Conservation (phyloP, 345 rosid genomes). For the Carallia brachiata region DNA sequence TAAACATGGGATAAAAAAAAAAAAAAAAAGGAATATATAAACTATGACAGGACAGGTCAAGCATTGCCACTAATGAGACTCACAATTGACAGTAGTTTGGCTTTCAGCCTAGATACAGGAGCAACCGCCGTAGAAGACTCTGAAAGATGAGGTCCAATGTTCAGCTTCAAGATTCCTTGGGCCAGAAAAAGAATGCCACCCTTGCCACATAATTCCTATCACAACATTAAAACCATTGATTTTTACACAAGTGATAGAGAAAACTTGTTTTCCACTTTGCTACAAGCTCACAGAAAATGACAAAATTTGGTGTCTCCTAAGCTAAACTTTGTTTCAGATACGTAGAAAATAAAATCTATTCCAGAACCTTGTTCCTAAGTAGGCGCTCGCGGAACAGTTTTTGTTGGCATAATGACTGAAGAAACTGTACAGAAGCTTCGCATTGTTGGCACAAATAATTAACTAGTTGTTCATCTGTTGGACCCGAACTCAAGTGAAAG, state of each 20-base stretch:
- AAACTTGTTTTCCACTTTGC: not conserved
- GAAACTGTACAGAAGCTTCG: conserved; percentile 92
- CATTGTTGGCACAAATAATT: conserved; percentile 79
- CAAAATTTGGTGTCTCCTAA: not conserved
- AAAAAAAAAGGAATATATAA: not conserved
- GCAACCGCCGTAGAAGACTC: conserved; percentile 47
- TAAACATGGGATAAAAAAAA: not conserved
- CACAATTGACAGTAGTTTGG: conserved; percentile 87
- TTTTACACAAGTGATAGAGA: conserved; percentile 8
- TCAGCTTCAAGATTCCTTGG: conserved; percentile 56
- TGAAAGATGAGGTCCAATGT: conserved; percentile 38
- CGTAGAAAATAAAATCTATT: conserved; percentile 13
- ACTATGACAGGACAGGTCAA: conserved; percentile 4
- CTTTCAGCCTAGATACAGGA: conserved; percentile 78
- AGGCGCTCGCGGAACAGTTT: conserved; percentile 72
- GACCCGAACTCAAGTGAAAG: conserved; percentile 19
- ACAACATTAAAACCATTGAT: conserved; percentile 8
- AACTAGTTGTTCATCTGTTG: conserved; percentile 41
- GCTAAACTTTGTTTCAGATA: conserved; percentile 7
- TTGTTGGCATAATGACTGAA: conserved; percentile 85
- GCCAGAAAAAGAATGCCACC: conserved; percentile 86
- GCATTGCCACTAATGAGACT: conserved; percentile 32
- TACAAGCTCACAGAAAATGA: not conserved
- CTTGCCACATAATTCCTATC: conserved; percentile 81
- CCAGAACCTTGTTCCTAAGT: conserved; percentile 72